A percentile compares a stretch with the other conserved stretches of the same genome.
These are phyloP conservation scores for Pinus tabuliformis DNA, from an alignment of 75 land plant species.

Conservation along the genomic window DNA sequence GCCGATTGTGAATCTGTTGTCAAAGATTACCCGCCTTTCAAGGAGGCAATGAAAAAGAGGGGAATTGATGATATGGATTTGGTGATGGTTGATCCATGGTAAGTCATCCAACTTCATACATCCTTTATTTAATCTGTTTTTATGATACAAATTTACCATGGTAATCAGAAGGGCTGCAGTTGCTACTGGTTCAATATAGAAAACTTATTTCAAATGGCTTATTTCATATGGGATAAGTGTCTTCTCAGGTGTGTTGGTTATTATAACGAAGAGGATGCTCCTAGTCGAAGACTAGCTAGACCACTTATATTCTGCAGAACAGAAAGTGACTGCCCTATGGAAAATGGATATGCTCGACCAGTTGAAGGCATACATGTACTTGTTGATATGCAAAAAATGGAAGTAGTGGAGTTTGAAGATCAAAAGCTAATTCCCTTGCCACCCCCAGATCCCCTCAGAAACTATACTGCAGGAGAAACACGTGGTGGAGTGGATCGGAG, in stretches of 20 bases:
- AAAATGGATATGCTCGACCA: conserved; percentile 99
- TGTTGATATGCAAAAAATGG: conserved; percentile 93
- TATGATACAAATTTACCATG: neutral
- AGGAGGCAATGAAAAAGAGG: conserved; percentile 95
- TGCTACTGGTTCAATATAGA: neutral
- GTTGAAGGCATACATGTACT: conserved; percentile 93
- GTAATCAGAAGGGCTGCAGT: neutral
- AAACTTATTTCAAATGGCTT: neutral
- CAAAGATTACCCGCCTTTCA: conserved; percentile 77
- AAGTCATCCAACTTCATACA: conserved; percentile 1
- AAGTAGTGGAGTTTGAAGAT: conserved; percentile 92
- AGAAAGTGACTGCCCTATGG: conserved; percentile 97
- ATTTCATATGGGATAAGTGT: neutral
- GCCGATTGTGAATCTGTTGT: conserved; percentile 97
- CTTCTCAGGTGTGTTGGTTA: conserved; percentile 95
- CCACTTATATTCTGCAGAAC: conserved; percentile 96
- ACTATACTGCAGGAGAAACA: conserved; percentile 90
- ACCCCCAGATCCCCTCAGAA: conserved; percentile 96
- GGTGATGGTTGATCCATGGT: conserved; percentile 99
- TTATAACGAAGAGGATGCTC: conserved; percentile 86
- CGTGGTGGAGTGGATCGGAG: conserved; percentile 94
- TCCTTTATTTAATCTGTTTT: neutral
- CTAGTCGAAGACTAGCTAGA: conserved; percentile 87
- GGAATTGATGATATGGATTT: conserved; percentile 98
- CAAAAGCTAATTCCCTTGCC: conserved; percentile 89